Base-by-base conservation (phyloP, 73 alveolate genomes). In the Uronychia setigera region DNA sequence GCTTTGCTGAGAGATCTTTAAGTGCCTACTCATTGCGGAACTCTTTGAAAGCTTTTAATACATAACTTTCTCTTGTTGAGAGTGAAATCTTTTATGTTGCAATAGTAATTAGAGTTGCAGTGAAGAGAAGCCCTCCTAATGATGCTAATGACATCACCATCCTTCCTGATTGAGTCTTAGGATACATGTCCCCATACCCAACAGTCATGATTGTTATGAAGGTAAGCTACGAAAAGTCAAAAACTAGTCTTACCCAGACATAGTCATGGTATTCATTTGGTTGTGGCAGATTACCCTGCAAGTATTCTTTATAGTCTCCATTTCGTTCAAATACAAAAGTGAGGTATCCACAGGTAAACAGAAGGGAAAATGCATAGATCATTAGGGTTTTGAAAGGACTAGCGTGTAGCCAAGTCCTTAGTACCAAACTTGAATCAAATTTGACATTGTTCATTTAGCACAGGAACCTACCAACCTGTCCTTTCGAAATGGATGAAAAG, bases 111-210 rank as follows among this genome's bases (percentile, higher is more conserved):
- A 46, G 19, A 11, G 67, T 46, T 11, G 67, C 67, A 11, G 67
- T 46, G 67, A 5, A 11, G 67, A 46, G 67, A 5, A 46, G 67
- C 67, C 67, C 67, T 46, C 67, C 67, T 19, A 46, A 5, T 46
- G 67, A 46, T 5, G 67, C 67, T 19, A 46, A 46, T 11, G 67
- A 5, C 67, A 46, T 46, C n/a, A 46, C 67, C n/a, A 46, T 46
- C 19, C 67, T 46, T 46, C 67, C 67, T 46, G 67, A 46, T 5
- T 5, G 5, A 5, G 67, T 46, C 19, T 11, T 19, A 19, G 67
- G 67, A 46, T 46, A 46, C 67, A 46, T 46, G 67, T 46, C 67
- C 67, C 67, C 67, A 46, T 46, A 46, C n/a, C 67, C 67, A 46
- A 46, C 67, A 46, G 67, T 46, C 67, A 46, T 46, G 67, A 46